These are phyloP conservation scores for Diutina siamensis DNA, from an alignment of 1,139 yeast species.

Conservation along the genomic window DNA sequence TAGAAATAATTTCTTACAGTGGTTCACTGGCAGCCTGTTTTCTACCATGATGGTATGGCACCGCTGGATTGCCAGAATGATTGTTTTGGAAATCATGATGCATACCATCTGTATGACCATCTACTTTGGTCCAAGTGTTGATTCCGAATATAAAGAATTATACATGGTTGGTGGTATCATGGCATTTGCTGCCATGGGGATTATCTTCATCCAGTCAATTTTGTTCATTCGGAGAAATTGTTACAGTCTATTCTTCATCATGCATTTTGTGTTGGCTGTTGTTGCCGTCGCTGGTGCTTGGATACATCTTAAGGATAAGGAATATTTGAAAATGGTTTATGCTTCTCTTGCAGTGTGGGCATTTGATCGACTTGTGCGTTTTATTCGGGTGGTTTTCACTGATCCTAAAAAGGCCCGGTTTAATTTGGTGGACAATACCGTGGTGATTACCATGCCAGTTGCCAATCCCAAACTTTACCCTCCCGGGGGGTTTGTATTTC, in stretches of 20 bases:
- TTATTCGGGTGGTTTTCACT: background rate
- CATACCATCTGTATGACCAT: background rate
- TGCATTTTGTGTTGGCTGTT: background rate
- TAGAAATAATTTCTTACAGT: conserved; percentile 29
- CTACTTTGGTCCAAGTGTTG: background rate
- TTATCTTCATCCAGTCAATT: background rate
- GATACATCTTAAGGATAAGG: background rate
- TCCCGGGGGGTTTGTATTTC: background rate
- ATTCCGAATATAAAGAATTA: background rate
- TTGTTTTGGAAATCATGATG: background rate
- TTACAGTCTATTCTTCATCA: background rate
- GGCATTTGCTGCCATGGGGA: background rate
- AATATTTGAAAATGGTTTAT: background rate
- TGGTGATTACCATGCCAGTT: background rate
- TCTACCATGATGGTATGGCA: conserved; percentile 26
- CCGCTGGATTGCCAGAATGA: conserved; percentile 21
- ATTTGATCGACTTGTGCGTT: background rate
- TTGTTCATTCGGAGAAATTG: background rate
- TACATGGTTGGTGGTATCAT: background rate
- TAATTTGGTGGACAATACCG: background rate
- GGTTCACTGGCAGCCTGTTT: conserved; percentile 29
- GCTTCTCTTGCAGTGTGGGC: background rate
- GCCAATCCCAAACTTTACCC: background rate
- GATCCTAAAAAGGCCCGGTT: background rate
- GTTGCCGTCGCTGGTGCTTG: background rate